Evolutionary conservation across 2,329 filamentous ascomycete species (phyloP), one percentile per base, ranked within the genome.

Genomic region (Calonectria honghensis): DNA sequence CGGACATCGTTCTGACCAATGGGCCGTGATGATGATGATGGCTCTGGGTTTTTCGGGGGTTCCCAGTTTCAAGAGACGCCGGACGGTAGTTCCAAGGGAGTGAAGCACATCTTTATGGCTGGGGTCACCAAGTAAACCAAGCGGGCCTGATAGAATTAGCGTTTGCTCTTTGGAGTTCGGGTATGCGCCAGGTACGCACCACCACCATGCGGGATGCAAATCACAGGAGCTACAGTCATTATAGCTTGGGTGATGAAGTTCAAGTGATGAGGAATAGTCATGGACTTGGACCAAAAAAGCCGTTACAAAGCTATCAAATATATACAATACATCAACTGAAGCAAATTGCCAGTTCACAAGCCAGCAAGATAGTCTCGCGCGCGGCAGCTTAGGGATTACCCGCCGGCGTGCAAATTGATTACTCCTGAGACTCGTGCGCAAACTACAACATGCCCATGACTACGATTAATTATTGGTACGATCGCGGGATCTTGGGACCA

Each of bases 171-270:
- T 9, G 4, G 24, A 10, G 39, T 18, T 35, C 3, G 54, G 16
- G 14, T 41, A 1, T 18, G 31, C 10, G 20, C 3, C 20, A 24
- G 54, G 31, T 59, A 59, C 54, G 37, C 54, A 59, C 54, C 54
- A 59, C 54, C 54, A 59, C 54, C 54, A 37, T 59, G 54, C n/a
- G 54, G 54, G 32, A 59, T 59, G 31, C 54, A 59, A 31, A 59
- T 39, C 31, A 59, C 54, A 14, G 54, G 54, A 24, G 54, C 54
- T 59, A n/a, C 10, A n/a, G 54, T 37, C 54, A 59, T 59, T 37
- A 20, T 37, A 24, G 13, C 16, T 24, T 14, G 16, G 20, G 41
- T 7, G 1, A 27, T 14, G 6, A 5, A 54, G 27, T 18, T 18
- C 11, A 32, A 27, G 35, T 37, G 7, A 59, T 13, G 32, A 37